Base-by-base conservation (phyloP, 495 filamentous ascomycete genomes). In the Hypoxylon fuscum region DNA sequence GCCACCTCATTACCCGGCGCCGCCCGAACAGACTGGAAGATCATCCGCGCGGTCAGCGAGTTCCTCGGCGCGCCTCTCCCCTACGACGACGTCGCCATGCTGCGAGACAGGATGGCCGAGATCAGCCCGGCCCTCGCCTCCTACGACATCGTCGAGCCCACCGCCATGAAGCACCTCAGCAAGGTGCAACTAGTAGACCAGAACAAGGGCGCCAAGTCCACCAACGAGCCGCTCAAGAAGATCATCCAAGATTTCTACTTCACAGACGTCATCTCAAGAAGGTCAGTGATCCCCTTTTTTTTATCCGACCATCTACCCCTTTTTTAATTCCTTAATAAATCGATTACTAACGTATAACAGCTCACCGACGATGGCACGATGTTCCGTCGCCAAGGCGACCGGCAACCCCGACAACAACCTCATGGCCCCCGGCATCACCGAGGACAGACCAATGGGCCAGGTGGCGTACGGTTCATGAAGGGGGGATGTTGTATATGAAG, bases 21-120 rank as follows among this genome's bases (percentile, higher is more conserved):
- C 52, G 86, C 93, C 46, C 85, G 95, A 64, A 93, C 96, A 62
- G 95, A 98, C 75, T 98, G 95, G 95, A 98, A 97, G 82, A 98
- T 98, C 66, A 85, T 98, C 64, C 91, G 95, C 51, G 95, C 95
- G 1, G 82, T 81, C 55, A 91, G 88, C 73, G 96, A 97, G 76
- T 96, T 93, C 77, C 83, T 98, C n/a, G 91, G 91, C 43, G 85
- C 76, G 3, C 87, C 91, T 40, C 83, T 98, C 42, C 91, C 93
- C 20, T 98, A 98, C 66, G 95, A 98, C 72, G 91, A 97, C 62
- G 84, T 98, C 21, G 89, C 93, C 64, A 81, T 83, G 50, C 81
- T 98, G 18, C 83, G 95, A 34, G 92, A 96, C 64, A 89, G 95
- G 52, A 96, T 98, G 93, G 90, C 90, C 56, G 92, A 97, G 77